phyloP scores from a whole-genome alignment of 345 rosid genomes.

The Diplotaxis tenuifolia region DNA sequence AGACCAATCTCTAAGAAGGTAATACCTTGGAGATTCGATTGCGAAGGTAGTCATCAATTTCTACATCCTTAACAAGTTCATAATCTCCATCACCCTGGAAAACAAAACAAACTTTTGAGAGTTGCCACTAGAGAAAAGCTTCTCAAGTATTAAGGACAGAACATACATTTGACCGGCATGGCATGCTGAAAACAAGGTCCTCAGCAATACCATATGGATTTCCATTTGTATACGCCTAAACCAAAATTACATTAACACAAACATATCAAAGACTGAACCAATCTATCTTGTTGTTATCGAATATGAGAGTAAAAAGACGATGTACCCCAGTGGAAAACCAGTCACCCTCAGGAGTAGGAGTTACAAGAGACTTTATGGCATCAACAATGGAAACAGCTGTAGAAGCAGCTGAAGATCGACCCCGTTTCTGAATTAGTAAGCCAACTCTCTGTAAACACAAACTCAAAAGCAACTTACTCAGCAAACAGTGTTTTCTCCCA shows the following conservation, averaged over 20 bases:
- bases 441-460: slow-evolving; percentile 82
- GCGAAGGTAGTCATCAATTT: slow-evolving; percentile 77
- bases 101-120: neutral
- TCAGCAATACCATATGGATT: slow-evolving; percentile 89
- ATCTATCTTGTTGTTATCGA: neutral
- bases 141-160: neutral
- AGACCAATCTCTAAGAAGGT: slow-evolving; percentile 1
- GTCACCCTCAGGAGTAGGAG: slow-evolving; percentile 94
- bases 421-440: slow-evolving; percentile 89
- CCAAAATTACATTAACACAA: neutral
- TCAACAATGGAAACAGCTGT: slow-evolving; percentile 90
- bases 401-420: slow-evolving; percentile 98
- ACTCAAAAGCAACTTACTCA: slow-evolving; percentile 14
- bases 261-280: slow-evolving; percentile 17
- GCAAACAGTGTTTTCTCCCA: neutral
- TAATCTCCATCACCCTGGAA: slow-evolving; percentile 98
- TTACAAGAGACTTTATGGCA: slow-evolving; percentile 82
- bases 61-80: slow-evolving; percentile 83
- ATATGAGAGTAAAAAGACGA: slow-evolving; percentile 13
- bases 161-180: slow-evolving; percentile 86
- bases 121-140: neutral
- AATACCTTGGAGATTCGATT: slow-evolving; percentile 72
- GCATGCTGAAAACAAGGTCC: slow-evolving; percentile 93
- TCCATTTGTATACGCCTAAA: slow-evolving; percentile 78
- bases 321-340: slow-evolving; percentile 96